Evolutionary conservation across 768 basidiomycete species (phyloP).

Genomic region (Suillus variegatus): DNA sequence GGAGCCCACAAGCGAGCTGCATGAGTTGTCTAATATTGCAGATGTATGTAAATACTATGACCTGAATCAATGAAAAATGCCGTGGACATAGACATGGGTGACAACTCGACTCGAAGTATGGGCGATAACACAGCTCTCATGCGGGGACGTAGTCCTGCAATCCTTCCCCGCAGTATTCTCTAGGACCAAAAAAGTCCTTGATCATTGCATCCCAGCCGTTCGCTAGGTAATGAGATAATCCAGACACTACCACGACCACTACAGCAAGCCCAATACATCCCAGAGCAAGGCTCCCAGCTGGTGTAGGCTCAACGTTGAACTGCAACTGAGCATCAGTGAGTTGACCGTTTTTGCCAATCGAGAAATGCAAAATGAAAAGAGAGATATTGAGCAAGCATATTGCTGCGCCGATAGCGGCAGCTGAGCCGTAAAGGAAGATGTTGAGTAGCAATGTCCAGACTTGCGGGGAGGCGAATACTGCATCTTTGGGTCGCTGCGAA

Average conservation of each 20-base stretch:
- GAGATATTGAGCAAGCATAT: conserved; percentile 14
- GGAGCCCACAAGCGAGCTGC: background rate
- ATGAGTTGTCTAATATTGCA: background rate
- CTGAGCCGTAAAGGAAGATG: conserved; percentile 9
- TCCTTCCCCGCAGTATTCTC: background rate
- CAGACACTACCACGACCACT: background rate
- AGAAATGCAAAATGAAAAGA: conserved; percentile 3
- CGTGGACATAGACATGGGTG: too few species aligned
- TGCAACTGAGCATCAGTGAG: background rate
- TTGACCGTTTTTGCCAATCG: conserved; percentile 6
- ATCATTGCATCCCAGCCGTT: conserved; percentile 8
- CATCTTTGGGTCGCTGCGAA: conserved; percentile 18
- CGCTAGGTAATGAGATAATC: conserved; percentile 1
- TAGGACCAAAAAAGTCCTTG: conserved; percentile 5
- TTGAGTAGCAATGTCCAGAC: conserved; percentile 23
- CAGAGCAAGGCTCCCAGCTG: conserved; percentile 11
- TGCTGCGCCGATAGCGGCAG: conserved; percentile 8
- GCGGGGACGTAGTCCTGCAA: conserved; percentile 2
- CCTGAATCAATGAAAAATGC: too few species aligned
- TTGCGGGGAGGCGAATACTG: conserved; percentile 25
- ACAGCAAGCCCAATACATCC: conserved; percentile 6
- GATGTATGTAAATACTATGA: background rate
- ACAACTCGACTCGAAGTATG: background rate
- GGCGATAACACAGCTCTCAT: conserved; percentile 1
- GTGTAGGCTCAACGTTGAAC: conserved; percentile 6